Percentiles rank a stretch among this genome's conserved stretches.
These are phyloP conservation scores for Hypseocharis bilobata DNA, from an alignment of 441 rosid species.

Conservation along the genomic window DNA sequence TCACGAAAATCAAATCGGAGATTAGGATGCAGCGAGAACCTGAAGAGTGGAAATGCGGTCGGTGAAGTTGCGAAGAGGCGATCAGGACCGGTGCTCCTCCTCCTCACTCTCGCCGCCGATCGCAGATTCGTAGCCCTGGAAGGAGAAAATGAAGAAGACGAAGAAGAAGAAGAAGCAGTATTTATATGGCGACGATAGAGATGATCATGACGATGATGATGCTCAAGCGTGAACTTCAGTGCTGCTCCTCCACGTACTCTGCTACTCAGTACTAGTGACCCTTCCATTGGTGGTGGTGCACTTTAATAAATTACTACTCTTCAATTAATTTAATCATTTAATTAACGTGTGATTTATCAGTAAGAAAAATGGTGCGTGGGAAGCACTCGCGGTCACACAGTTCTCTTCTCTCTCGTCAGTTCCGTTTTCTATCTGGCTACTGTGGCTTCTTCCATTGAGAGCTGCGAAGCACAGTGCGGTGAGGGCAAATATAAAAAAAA, in stretches of 20 bases:
- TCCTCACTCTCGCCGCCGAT: slow-evolving; percentile 1
- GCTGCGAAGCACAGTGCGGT: too few relatives aligned
- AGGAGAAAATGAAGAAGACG: not conserved
- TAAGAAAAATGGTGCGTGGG: too few relatives aligned
- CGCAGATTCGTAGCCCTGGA: not conserved
- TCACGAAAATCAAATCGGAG: too few relatives aligned
- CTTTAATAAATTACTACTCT: not conserved
- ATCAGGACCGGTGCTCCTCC: not conserved
- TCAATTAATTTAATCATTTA: too few relatives aligned
- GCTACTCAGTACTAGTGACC: not conserved
- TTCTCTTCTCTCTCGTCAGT: too few relatives aligned
- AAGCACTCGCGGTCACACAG: too few relatives aligned
- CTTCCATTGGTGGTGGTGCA: not conserved
- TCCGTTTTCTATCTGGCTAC: too few relatives aligned
- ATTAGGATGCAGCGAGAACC: not conserved
- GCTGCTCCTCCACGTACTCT: slow-evolving; percentile 4
- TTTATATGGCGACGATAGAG: not conserved
- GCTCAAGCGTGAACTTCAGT: not conserved
- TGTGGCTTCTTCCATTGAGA: too few relatives aligned
- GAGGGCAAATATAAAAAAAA: too few relatives aligned
- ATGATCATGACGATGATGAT: not conserved
- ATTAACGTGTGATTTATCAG: too few relatives aligned
- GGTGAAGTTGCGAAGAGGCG: not conserved
- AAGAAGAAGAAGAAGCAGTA: not conserved
- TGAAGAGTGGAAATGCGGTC: not conserved